Evolutionary conservation across 345 rosid species (phyloP).

Genomic region (Dipteronia sinensis): DNA sequence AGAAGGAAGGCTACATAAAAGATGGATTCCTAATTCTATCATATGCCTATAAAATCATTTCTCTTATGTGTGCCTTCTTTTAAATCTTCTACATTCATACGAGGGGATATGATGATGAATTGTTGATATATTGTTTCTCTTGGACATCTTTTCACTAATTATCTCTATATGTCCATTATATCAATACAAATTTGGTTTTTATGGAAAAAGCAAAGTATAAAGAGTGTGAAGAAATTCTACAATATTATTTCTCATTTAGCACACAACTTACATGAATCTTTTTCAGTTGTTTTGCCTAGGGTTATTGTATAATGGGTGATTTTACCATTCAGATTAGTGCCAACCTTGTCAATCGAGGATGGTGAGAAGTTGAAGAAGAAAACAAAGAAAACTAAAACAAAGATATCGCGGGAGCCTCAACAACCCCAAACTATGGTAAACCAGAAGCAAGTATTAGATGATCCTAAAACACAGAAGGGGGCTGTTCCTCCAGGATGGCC

Average conservation of each 20-base stretch:
- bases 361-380: conserved; percentile 61
- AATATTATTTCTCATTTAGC: neutral
- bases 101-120: neutral
- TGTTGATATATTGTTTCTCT: neutral
- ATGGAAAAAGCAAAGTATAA: neutral
- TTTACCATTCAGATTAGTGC: conserved; percentile 74
- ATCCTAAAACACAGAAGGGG: conserved; percentile 45
- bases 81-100: neutral
- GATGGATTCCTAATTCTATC: neutral
- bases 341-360: conserved; percentile 62
- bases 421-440: conserved; percentile 41
- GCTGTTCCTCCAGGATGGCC: conserved; percentile 52
- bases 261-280: neutral
- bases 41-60: neutral
- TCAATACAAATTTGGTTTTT: neutral
- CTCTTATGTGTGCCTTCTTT: neutral
- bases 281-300: conserved; percentile 23
- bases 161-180: neutral
- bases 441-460: conserved; percentile 46
- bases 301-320: conserved; percentile 58
- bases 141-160: neutral
- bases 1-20: neutral
- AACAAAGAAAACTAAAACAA: conserved; percentile 59
- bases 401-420: conserved; percentile 39
- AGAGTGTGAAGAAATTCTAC: neutral